These are phyloP conservation scores for Bolboschoenoplectus hybrid DNA, from an alignment of 202 grass and related monocot genomes.

Conservation along the genomic window DNA sequence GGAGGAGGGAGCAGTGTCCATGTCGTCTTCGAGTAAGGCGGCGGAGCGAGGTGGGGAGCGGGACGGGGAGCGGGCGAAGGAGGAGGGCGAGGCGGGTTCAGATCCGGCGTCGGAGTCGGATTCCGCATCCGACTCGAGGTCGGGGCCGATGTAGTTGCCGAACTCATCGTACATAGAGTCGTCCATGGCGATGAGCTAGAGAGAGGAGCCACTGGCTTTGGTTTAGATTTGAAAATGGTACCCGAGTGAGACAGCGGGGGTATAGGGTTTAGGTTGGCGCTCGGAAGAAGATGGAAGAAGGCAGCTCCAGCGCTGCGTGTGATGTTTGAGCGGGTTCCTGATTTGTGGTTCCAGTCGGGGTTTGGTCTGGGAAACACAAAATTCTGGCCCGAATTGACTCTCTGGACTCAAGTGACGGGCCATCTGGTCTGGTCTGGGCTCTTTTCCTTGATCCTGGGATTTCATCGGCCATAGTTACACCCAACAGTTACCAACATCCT, in stretches of 20 bases:
- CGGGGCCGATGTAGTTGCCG: conserved; percentile 97
- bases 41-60: conserved; percentile 41
- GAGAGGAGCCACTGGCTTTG: background rate
- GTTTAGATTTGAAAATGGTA: background rate
- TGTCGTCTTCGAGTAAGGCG: conserved; percentile 50
- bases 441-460: background rate
- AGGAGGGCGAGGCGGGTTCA: conserved; percentile 49
- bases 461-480: too few species aligned
- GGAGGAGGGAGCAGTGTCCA: conserved; percentile 56
- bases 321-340: background rate
- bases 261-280: conserved; percentile 37
- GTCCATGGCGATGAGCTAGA: conserved; percentile 62
- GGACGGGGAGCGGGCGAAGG: conserved; percentile 56
- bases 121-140: conserved; percentile 80
- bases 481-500: too few species aligned
- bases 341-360: background rate
- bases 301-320: background rate
- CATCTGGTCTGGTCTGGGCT: background rate
- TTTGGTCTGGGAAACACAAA: background rate
- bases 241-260: conserved; percentile 47
- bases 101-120: conserved; percentile 47
- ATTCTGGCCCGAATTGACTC: background rate
- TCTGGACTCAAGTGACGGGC: background rate
- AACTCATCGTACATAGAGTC: conserved; percentile 99
- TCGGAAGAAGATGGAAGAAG: background rate